phyloP scores from a whole-genome alignment of 257 asterid genomes.

The Solanum medicagineum region DNA sequence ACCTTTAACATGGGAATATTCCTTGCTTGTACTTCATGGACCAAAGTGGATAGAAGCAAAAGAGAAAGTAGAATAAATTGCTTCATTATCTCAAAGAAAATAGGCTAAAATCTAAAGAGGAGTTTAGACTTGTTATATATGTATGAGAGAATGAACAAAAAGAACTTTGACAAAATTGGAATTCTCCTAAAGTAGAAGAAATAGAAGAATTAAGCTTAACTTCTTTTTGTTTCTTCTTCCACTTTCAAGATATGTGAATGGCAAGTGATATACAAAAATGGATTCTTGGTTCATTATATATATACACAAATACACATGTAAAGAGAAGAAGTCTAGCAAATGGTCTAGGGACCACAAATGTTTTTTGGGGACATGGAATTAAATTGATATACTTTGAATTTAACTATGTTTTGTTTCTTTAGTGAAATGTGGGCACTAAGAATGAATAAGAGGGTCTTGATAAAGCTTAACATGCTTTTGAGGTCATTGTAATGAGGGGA shows the following conservation, averaged over 20 bases:
- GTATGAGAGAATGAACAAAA: neutral
- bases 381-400: neutral
- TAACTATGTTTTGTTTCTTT: neutral
- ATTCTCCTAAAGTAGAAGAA: neutral
- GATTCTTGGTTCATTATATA: neutral
- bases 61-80: conserved; percentile 16
- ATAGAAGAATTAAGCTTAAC: neutral
- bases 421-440: neutral
- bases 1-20: conserved; percentile 19
- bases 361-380: neutral
- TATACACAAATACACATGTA: neutral
- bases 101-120: neutral
- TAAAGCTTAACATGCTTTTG: conserved; percentile 9
- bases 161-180: neutral
- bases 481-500: conserved; percentile 27
- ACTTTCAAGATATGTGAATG: neutral
- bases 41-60: conserved; percentile 27
- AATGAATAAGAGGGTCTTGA: conserved; percentile 3
- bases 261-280: neutral
- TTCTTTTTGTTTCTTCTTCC: neutral
- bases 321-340: neutral
- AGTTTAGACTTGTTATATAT: neutral
- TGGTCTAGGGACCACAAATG: neutral
- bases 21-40: conserved; percentile 38
- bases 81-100: conserved; percentile 24